These are phyloP conservation scores for Aspergillus aculeatus DNA, from an alignment of 2,329 filamentous ascomycete species.

Conservation along the genomic window DNA sequence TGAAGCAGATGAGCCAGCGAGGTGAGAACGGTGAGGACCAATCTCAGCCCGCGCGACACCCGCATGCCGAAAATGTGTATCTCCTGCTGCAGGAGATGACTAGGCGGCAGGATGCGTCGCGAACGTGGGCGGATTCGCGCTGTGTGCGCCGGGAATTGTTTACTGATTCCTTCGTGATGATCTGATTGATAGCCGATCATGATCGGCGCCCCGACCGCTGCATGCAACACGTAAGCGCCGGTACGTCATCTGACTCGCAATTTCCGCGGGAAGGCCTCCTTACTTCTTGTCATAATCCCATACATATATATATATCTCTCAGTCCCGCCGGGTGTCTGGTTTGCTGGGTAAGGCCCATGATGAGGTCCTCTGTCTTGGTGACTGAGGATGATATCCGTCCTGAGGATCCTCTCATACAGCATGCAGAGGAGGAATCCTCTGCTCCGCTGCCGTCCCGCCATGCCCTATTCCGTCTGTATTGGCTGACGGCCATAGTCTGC, in stretches of 20 bases:
- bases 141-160: conserved; percentile 36
- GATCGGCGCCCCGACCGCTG: neutral
- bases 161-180: conserved; percentile 35
- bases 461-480: conserved; percentile 51
- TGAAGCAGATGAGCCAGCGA: conserved; percentile 30
- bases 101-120: conserved; percentile 33
- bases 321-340: neutral
- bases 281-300: neutral
- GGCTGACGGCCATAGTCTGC: conserved; percentile 52
- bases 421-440: conserved; percentile 8
- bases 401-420: conserved; percentile 15
- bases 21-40: conserved; percentile 9
- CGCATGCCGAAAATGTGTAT: conserved; percentile 31
- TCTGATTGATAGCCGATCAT: conserved; percentile 14
- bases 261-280: neutral
- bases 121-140: conserved; percentile 36
- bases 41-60: conserved; percentile 24
- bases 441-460: conserved; percentile 10
- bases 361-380: conserved; percentile 14
- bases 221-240: conserved; percentile 3
- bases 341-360: neutral
- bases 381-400: conserved; percentile 3
- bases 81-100: conserved; percentile 36
- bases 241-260: conserved; percentile 6
- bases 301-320: neutral